Percentiles rank a stretch among this genome's conserved stretches.
Evolutionary conservation across 1,284 basidiomycete species (phyloP).

Genomic region (Ustilago hordei): DNA sequence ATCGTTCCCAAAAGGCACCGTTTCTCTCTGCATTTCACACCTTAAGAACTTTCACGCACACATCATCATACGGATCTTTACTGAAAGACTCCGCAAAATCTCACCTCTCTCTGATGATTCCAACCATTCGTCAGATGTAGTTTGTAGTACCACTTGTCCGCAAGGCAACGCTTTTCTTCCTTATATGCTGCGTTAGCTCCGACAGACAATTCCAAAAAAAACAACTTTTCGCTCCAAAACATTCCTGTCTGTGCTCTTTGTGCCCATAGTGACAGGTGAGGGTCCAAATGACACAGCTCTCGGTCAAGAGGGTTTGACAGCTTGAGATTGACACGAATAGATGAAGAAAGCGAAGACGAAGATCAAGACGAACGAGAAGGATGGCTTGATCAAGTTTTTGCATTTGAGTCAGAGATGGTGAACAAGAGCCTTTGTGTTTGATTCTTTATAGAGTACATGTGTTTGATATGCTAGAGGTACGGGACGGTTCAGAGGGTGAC

Average conservation of each 20-base stretch:
- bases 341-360: not conserved
- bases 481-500: not conserved
- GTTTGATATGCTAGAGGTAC: not conserved
- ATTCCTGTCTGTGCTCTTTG: not conserved
- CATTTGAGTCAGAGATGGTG: not conserved
- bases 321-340: not conserved
- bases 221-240: constrained; percentile 14
- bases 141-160: constrained; percentile 39
- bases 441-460: constrained; percentile 4
- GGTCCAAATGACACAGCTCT: not conserved
- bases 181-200: constrained; percentile 3
- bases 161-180: not conserved
- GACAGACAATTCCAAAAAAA: constrained; percentile 18
- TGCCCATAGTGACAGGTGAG: not conserved
- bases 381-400: not conserved
- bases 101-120: constrained; percentile 10
- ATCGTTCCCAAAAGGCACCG: constrained; percentile 1
- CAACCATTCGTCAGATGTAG: constrained; percentile 30
- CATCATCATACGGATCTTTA: not conserved
- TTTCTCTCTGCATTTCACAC: constrained; percentile 14
- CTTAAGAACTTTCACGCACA: not conserved
- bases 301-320: not conserved
- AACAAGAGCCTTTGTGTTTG: constrained; percentile 4
- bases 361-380: not conserved
- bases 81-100: constrained; percentile 13